Evolutionary conservation across 2,329 filamentous ascomycete species (phyloP), one percentile per base, ranked within the genome.

Genomic region (Stagonosporopsis rhizophila): DNA sequence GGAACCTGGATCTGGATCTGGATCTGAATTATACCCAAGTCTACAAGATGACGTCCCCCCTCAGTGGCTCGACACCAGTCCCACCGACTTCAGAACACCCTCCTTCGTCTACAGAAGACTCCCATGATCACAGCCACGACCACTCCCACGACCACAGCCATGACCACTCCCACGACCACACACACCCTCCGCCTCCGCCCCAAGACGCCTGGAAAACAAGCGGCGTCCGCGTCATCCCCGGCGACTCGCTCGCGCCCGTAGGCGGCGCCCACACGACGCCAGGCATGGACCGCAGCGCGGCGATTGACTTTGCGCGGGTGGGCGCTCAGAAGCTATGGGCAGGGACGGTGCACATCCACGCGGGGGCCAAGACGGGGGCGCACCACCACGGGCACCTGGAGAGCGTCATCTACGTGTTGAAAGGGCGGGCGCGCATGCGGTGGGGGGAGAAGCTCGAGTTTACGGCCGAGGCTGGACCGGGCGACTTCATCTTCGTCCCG

Each of bases 401-500:
- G 11, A 28, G 19, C 1, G 55, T 58, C 7, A 58, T 58, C 32
- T 58, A 49, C 49, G 55, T 58, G 12, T 28, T 58, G 4, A 58
- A 53, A 15, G 55, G 55, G 1, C 49, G 55, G 20, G 55, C 55
- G 20, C 44, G 55, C 17, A 58, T 58, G 55, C 55, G 55, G 32
- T 58, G 55, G 55, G 55, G 55, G 34, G 55, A 58, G 39, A 27
- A 34, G 22, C 42, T 58, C 6, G 44, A 58, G 40, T 58, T 52
- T 14, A 58, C 55, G 4, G 55, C 55, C 3, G 55, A 58, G 15
- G 55, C 55, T 0, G 55, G 55, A 3, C 55, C 55, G 4, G 55
- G 55, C 0, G 55, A 58, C 22, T 58, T 58, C 49, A 58, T 58
- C 44, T 58, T 58, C 17, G 55, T 58, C n/a, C 55, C 55, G 14